phyloP scores from a whole-genome alignment of 176 grass and related monocot species.

The Carex scoparia region DNA sequence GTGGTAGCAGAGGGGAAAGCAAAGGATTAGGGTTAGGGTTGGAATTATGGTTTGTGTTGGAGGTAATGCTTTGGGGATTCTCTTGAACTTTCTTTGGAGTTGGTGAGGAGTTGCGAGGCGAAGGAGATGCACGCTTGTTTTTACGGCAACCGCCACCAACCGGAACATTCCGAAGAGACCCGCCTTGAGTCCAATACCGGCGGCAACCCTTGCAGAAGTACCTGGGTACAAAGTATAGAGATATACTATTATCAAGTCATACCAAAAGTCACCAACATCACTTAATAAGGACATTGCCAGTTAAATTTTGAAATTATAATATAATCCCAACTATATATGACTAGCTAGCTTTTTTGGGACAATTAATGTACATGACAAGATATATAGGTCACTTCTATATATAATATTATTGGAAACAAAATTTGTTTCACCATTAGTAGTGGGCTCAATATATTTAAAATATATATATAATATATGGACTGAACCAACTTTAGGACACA shows the following conservation, averaged over 20 bases:
- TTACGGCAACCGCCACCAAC: conserved; percentile 26
- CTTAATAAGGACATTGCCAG: background rate
- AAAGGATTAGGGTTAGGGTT: conserved; percentile 24
- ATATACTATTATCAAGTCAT: background rate
- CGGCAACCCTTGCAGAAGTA: conserved; percentile 27
- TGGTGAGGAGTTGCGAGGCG: conserved; percentile 4
- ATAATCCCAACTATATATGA: background rate
- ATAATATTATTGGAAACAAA: background rate
- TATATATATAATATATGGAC: background rate
- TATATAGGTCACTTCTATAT: background rate
- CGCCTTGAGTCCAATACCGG: conserved; percentile 23
- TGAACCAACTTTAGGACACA: background rate
- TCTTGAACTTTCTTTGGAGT: conserved; percentile 26
- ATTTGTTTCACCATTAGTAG: background rate
- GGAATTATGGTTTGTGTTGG: conserved; percentile 13
- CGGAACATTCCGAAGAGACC: conserved; percentile 23
- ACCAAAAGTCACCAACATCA: background rate
- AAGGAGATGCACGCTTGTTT: conserved; percentile 20
- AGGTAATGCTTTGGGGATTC: background rate
- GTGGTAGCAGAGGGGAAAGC: conserved; percentile 13
- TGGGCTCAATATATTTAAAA: background rate
- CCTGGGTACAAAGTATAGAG: background rate
- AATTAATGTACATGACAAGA: background rate
- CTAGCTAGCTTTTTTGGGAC: background rate
- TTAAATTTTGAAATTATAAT: background rate